Evolutionary conservation across 768 basidiomycete genomes (phyloP).

Genomic region (Tricholoma furcatifolium): DNA sequence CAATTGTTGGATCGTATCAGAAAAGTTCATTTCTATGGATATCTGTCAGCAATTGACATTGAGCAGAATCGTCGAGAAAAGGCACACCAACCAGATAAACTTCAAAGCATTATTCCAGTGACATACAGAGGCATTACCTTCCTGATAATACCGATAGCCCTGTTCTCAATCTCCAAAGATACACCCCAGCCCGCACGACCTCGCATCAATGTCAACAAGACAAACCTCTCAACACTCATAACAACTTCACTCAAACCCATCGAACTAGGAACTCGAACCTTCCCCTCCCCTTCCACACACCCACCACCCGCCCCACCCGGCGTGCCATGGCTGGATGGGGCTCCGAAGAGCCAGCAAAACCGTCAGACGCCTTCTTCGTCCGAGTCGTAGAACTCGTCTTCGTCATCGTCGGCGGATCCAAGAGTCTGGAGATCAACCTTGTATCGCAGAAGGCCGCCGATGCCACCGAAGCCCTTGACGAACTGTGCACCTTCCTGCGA

Average conservation of each 20-base stretch:
- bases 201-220: neutral
- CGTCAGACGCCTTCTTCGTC: constrained; percentile 82
- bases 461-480: constrained; percentile 98
- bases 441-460: constrained; percentile 93
- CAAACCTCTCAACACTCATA: neutral
- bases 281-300: constrained; percentile 18
- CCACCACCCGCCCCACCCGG: constrained; percentile 61
- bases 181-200: neutral
- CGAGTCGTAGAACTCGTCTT: constrained; percentile 83
- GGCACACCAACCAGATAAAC: neutral
- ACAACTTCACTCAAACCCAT: neutral
- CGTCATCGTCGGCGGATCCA: constrained; percentile 71
- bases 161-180: constrained; percentile 4
- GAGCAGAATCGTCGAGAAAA: neutral
- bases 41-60: neutral
- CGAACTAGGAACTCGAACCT: neutral
- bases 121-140: constrained; percentile 6
- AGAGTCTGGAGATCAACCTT: constrained; percentile 95
- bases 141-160: constrained; percentile 9
- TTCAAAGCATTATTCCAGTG: constrained; percentile 1
- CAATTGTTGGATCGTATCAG: constrained; percentile 1
- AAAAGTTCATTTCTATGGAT: neutral
- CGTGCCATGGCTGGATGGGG: constrained; percentile 65
- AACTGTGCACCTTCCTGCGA: constrained; percentile 98
- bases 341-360: constrained; percentile 84